Evolutionary conservation across 306 rosid species (phyloP).

Genomic region (Rosa rugosa): DNA sequence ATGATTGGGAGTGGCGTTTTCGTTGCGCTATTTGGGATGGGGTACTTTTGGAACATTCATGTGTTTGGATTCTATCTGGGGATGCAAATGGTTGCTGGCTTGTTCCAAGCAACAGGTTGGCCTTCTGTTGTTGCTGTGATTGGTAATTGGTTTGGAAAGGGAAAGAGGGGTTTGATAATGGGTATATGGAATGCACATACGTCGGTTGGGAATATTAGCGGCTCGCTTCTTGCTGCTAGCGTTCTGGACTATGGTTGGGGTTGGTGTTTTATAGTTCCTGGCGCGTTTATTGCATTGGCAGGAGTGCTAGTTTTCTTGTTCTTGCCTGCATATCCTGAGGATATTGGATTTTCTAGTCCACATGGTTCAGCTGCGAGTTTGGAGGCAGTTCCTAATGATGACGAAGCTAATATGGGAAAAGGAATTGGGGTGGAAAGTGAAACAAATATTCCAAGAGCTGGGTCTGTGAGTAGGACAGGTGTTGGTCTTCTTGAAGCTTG

Average conservation of each 20-base stretch:
- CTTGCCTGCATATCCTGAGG: slow-evolving; percentile 74
- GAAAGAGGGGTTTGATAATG: slow-evolving; percentile 78
- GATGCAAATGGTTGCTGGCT: slow-evolving; percentile 76
- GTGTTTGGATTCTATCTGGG: slow-evolving; percentile 53
- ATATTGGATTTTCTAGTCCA: slow-evolving; percentile 40
- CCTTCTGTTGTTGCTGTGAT: slow-evolving; percentile 87
- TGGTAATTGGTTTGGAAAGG: slow-evolving; percentile 85
- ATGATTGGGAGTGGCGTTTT: slow-evolving; percentile 82
- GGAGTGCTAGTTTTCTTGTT: slow-evolving; percentile 61
- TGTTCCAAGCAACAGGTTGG: slow-evolving; percentile 91
- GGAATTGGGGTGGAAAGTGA: slow-evolving; percentile 12
- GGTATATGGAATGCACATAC: slow-evolving; percentile 90
- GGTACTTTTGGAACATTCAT: slow-evolving; percentile 63
- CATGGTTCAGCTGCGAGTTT: slow-evolving; percentile 31
- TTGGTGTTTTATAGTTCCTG: slow-evolving; percentile 70
- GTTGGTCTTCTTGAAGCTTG: slow-evolving; percentile 72
- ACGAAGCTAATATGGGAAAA: slow-evolving; percentile 39
- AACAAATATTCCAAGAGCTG: slow-evolving; percentile 4
- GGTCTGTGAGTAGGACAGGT: slow-evolving; percentile 41
- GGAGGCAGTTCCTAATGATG: slow-evolving; percentile 25
- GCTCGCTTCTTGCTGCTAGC: slow-evolving; percentile 73
- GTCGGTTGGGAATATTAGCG: slow-evolving; percentile 74
- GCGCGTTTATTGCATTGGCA: slow-evolving; percentile 46
- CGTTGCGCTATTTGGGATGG: slow-evolving; percentile 69
- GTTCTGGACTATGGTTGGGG: slow-evolving; percentile 90